Evolutionary conservation across 352 stramenopile species (phyloP).

Genomic region (Pythium myriotylum): DNA sequence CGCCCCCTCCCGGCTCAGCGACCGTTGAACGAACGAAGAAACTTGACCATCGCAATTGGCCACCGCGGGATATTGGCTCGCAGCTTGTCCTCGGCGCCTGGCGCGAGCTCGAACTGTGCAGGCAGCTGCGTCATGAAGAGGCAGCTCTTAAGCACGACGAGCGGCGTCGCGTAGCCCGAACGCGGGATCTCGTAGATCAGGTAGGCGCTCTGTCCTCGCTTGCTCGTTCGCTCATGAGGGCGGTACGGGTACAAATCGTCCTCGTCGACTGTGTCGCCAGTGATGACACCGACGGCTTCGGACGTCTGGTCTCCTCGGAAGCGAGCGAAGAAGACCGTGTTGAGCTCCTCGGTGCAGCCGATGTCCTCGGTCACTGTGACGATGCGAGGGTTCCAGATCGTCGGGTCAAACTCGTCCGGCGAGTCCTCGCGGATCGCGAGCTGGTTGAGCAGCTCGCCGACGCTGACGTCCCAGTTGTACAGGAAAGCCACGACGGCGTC

Average conservation of each 20-base stretch:
- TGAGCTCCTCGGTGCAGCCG: conserved; percentile 18
- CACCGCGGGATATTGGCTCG: conserved; percentile 18
- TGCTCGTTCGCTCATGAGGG: conserved; percentile 39
- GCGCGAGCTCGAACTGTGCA: conserved; percentile 9
- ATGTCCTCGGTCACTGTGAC: conserved; percentile 28
- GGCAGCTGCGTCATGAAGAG: conserved; percentile 16
- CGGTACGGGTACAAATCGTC: conserved; percentile 54
- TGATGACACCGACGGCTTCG: conserved; percentile 32
- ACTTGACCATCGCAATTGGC: conserved; percentile 15
- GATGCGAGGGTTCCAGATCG: conserved; percentile 44
- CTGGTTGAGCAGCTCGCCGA: conserved; percentile 47
- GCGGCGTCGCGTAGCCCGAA: background rate
- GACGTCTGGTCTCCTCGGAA: conserved; percentile 9
- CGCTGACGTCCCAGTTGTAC: conserved; percentile 52
- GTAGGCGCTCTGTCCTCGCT: conserved; percentile 30
- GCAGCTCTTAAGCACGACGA: conserved; percentile 28
- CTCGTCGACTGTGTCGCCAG: conserved; percentile 47
- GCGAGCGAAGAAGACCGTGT: conserved; percentile 22
- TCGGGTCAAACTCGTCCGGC: conserved; percentile 20
- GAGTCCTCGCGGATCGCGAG: conserved; percentile 52
- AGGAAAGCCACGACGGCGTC: conserved; percentile 43
- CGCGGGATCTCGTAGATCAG: conserved; percentile 9
- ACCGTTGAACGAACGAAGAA: conserved; percentile 2
- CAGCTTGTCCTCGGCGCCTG: conserved; percentile 14
- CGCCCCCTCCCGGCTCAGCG: too few relatives aligned